Base-by-base conservation (phyloP, 2,329 filamentous ascomycete species). In the Sporothrix euskadiensis region DNA sequence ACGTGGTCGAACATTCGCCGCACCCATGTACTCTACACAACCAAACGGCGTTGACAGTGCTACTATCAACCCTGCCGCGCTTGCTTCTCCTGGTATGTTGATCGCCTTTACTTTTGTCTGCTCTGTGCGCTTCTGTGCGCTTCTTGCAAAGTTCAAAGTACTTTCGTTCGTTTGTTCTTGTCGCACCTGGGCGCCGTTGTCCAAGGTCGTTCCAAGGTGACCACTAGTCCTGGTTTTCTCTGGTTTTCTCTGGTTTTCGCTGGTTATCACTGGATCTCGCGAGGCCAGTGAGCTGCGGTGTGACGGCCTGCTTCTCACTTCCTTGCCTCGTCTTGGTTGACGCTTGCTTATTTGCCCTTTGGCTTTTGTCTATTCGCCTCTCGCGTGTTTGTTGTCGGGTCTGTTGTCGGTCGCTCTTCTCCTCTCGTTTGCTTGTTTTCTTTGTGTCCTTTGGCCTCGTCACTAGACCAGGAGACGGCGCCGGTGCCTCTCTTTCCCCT, bases 51-150 rank as follows among this genome's bases (percentile, higher is more conserved):
- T 92, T 88, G 91, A 93, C 82, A 91, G 91, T 86, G 92, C 92
- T 81, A 97, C 94, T 81, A 96, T 97, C 87, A 93, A 97, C 87
- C 94, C 94, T 82, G 93, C 93, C 80, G 92, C 92, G 77, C 88
- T 97, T 85, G 94, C 92, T 85, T 91, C 47, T 69, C 66, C 90
- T 81, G 89, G 92, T 95, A 90, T 83, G 85, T 86, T 74, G 74
- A 77, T 77, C 44, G 57, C 19, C 14, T 39, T 26, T 16, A n/a
- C 47, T 49, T 70, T 16, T 71, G 12, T 68, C 10, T 66, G 19
- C 39, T 26, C 16, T n/a, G n/a, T 41, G 30, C 35, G 9, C 10
- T 19, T 39, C 19, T 26, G 61, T 19, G 3, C n/a, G 10, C n/a
- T 66, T 47, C 61, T 66, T 30, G 61, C 61, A 66, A 30, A 16